Evolutionary conservation across 352 stramenopile species (phyloP).

Genomic region (Blastocystis sp.): DNA sequence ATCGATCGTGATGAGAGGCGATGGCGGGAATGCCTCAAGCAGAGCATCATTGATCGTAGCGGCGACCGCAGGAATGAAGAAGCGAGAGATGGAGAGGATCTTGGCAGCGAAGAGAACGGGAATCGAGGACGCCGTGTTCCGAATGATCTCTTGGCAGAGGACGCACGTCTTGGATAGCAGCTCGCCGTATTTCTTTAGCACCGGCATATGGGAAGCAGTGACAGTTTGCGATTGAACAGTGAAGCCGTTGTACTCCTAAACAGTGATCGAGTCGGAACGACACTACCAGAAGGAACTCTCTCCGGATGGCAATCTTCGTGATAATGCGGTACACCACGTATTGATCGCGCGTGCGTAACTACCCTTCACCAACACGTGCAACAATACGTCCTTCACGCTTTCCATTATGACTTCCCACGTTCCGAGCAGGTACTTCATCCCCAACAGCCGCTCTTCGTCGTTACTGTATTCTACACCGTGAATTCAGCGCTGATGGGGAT

Average conservation of each 20-base stretch:
- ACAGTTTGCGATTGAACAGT: not conserved
- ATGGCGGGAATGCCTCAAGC: not conserved
- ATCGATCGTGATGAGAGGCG: conserved; percentile 11
- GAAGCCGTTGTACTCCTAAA: conserved; percentile 53
- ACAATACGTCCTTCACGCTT: conserved; percentile 9
- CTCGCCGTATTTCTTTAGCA: conserved; percentile 28
- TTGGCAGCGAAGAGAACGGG: conserved; percentile 63
- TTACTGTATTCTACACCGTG: conserved; percentile 24
- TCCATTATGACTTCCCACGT: conserved; percentile 67
- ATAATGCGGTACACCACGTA: conserved; percentile 56
- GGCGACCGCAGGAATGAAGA: conserved; percentile 24
- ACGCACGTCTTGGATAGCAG: conserved; percentile 14
- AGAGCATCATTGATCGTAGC: not conserved
- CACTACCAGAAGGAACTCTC: conserved; percentile 49
- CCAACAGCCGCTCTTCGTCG: conserved; percentile 22
- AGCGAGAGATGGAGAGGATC: conserved; percentile 15
- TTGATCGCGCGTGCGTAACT: conserved; percentile 64
- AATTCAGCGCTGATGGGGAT: not conserved
- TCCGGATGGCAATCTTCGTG: conserved; percentile 45
- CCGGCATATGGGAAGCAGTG: not conserved
- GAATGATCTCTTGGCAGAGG: conserved; percentile 24
- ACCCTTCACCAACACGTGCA: not conserved
- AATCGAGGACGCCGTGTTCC: conserved; percentile 29
- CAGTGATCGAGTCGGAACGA: no score
- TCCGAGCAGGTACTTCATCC: conserved; percentile 65